These are phyloP conservation scores for Diaporthe vaccinii DNA, from an alignment of 2,329 filamentous ascomycete genomes.

Conservation along the genomic window DNA sequence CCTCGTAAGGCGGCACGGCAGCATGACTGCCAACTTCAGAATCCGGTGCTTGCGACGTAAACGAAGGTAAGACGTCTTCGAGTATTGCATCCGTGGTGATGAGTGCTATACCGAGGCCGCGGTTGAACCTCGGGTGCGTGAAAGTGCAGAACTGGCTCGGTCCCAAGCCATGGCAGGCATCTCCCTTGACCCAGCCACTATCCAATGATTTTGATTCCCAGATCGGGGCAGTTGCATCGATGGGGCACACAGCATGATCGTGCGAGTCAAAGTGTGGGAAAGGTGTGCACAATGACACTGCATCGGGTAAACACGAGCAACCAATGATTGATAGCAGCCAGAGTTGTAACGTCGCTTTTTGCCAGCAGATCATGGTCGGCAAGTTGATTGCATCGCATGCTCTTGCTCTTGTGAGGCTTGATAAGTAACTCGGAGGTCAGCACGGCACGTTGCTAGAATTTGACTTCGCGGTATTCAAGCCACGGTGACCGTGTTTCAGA, in stretches of 20 bases:
- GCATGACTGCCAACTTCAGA: background rate
- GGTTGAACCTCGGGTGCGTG: slow-evolving; percentile 23
- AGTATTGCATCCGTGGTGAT: slow-evolving; percentile 21
- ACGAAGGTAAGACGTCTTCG: slow-evolving; percentile 1
- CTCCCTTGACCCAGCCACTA: slow-evolving; percentile 6
- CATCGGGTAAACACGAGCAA: background rate
- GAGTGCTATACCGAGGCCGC: slow-evolving; percentile 28
- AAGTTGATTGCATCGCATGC: slow-evolving; percentile 5
- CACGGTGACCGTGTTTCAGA: slow-evolving; percentile 5
- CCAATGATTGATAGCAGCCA: slow-evolving; percentile 9
- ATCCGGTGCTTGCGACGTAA: background rate
- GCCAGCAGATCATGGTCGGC: slow-evolving; percentile 11
- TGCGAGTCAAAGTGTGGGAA: slow-evolving; percentile 13
- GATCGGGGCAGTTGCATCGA: slow-evolving; percentile 12
- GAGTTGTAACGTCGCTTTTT: background rate
- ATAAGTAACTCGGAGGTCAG: background rate
- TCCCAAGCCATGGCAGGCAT: slow-evolving; percentile 27
- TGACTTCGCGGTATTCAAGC: background rate
- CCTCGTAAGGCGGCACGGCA: slow-evolving; percentile 9
- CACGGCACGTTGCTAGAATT: background rate
- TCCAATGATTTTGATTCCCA: background rate
- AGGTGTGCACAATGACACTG: background rate
- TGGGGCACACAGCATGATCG: slow-evolving; percentile 22
- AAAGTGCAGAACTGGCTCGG: slow-evolving; percentile 26
- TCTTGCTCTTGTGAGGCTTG: background rate